phyloP scores from a whole-genome alignment of 306 rosid genomes.

The Mimosa bimucronata region DNA sequence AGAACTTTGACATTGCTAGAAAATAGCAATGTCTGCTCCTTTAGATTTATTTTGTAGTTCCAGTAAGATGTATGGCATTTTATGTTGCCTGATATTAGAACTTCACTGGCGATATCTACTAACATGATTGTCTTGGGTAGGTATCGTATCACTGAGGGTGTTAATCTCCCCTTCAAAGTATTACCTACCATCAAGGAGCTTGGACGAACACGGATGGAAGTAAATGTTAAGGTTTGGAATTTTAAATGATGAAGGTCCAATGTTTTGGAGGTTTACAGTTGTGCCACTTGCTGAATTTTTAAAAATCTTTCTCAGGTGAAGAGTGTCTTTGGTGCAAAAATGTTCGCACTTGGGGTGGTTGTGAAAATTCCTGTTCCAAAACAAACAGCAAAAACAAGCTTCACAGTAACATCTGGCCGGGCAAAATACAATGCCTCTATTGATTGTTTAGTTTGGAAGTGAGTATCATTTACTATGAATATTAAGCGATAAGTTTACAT shows the following conservation, averaged over 20 bases:
- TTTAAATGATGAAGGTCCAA: constrained; percentile 19
- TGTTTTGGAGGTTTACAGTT: not conserved
- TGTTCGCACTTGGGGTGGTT: constrained; percentile 95
- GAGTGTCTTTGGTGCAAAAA: constrained; percentile 84
- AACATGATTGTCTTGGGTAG: constrained; percentile 41
- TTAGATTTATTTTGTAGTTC: not conserved
- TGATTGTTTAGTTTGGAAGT: constrained; percentile 92
- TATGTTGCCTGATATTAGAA: constrained; percentile 1
- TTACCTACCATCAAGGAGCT: constrained; percentile 89
- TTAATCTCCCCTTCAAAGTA: constrained; percentile 90
- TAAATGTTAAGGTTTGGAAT: constrained; percentile 77
- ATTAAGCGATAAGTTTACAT: not conserved
- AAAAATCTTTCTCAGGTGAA: constrained; percentile 64
- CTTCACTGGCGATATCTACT: constrained; percentile 10
- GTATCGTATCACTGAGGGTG: constrained; percentile 94
- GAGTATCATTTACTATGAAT: constrained; percentile 45
- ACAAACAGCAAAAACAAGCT: constrained; percentile 88
- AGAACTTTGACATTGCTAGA: not conserved
- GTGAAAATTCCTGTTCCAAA: constrained; percentile 91
- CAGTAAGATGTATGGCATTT: not conserved
- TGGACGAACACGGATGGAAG: constrained; percentile 91
- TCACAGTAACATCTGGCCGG: constrained; percentile 88
- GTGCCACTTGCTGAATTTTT: constrained; percentile 1
- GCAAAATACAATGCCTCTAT: constrained; percentile 86
- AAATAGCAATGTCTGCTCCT: constrained; percentile 3